phyloP scores from a whole-genome alignment of 345 rosid genomes.

The Eucalyptus cloeziana region DNA sequence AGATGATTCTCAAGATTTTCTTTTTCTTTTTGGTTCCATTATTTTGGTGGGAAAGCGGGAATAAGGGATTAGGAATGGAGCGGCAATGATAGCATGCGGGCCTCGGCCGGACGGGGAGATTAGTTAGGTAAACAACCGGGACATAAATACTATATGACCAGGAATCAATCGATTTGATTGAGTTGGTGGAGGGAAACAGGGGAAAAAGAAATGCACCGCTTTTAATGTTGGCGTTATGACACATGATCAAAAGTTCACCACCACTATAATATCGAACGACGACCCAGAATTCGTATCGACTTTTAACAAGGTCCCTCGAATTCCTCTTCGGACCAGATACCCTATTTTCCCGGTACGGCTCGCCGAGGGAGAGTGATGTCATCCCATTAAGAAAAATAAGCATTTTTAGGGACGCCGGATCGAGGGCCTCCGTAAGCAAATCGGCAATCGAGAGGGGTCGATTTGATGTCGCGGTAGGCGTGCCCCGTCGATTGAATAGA shows the following conservation, averaged over 20 bases:
- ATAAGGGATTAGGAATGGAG: background rate
- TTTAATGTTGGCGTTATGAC: background rate
- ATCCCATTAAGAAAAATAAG: background rate
- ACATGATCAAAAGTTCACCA: background rate
- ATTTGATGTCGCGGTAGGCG: background rate
- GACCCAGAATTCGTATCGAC: background rate
- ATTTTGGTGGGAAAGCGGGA: background rate
- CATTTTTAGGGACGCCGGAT: background rate
- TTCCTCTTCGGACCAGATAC: too few species aligned
- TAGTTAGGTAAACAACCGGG: background rate
- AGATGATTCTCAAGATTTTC: background rate
- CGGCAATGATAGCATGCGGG: background rate
- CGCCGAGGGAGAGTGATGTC: background rate
- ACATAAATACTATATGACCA: background rate
- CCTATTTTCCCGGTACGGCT: too few species aligned
- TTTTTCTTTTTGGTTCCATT: background rate
- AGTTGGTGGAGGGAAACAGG: background rate
- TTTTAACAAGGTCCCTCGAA: background rate
- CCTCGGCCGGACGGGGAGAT: background rate
- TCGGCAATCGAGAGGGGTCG: background rate
- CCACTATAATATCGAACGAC: background rate
- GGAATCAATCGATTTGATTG: background rate
- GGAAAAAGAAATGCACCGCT: background rate
- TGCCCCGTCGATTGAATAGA: background rate
- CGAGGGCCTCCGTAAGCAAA: background rate